Evolutionary conservation across 2,329 filamentous ascomycete genomes (phyloP).

Genomic region (Didymosphaeria variabile): DNA sequence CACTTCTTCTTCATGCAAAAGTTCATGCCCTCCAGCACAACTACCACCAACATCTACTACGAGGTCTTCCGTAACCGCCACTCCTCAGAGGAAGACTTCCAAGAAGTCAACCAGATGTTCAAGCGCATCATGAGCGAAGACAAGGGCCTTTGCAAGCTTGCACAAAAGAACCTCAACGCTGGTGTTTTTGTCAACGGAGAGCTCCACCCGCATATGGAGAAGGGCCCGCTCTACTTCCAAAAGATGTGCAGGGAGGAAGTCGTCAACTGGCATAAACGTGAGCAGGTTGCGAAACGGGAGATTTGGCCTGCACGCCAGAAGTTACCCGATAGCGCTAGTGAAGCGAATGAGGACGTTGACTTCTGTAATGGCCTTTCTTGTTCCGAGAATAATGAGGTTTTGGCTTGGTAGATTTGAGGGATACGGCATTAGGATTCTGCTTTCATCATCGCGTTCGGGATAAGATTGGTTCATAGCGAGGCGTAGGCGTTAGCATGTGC

Average conservation of each 20-base stretch:
- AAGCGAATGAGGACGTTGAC: constrained; percentile 55
- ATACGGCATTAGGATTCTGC: neutral
- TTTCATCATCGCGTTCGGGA: neutral
- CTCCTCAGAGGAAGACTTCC: constrained; percentile 65
- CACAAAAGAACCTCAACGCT: constrained; percentile 67
- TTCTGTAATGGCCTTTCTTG: constrained; percentile 19
- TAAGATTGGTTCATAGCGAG: constrained; percentile 10
- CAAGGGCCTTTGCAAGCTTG: constrained; percentile 65
- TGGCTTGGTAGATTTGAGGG: constrained; percentile 15
- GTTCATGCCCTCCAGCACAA: constrained; percentile 64
- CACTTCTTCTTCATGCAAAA: constrained; percentile 71
- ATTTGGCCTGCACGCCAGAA: constrained; percentile 48
- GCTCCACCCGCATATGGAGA: constrained; percentile 66
- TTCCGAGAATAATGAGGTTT: constrained; percentile 8
- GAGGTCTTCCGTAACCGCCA: constrained; percentile 69
- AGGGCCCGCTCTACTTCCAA: constrained; percentile 64
- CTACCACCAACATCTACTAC: constrained; percentile 63
- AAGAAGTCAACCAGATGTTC: constrained; percentile 67
- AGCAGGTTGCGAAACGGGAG: constrained; percentile 17
- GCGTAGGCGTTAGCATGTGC: constrained; percentile 4
- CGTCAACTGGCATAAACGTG: constrained; percentile 27
- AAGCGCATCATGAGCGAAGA: constrained; percentile 71
- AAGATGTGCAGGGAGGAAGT: constrained; percentile 57
- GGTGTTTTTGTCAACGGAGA: constrained; percentile 69
- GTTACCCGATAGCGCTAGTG: constrained; percentile 53